Evolutionary conservation across 1,284 basidiomycete genomes (phyloP), one percentile per base, ranked within the genome.

Genomic region (Pseudozyma pruni): DNA sequence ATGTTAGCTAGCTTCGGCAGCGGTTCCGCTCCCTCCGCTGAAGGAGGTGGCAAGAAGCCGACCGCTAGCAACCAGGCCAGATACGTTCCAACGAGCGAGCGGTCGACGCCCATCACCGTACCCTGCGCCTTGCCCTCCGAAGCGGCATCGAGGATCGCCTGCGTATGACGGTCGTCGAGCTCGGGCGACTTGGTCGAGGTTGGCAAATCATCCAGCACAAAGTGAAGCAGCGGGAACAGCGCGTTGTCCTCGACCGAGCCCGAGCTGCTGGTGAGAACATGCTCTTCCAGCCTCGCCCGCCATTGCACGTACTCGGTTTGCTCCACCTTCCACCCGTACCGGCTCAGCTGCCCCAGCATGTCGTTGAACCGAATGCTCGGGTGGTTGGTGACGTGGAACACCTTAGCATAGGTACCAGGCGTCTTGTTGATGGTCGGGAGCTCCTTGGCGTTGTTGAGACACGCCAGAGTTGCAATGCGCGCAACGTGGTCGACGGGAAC

Each of bases 401-500:
- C 94, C 87, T 85, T 53, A 86, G 89, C 7, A 85, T 85, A 49
- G 88, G 81, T 9, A 7, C 62, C 61, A 1, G 50, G 52, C 1
- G 93, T 91, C 17, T 92, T 85, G 1, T 67, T 66, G 42, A 60
- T 45, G 29, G 43, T 54, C 7, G 47, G 35, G 31, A 68, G 54
- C 45, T 62, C 44, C 8, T 33, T 45, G 16, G 54, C 46, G 32
- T 71, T 74, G 39, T 64, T 67, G 13, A 81, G 63, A 29, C 71
- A 73, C 0, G 78, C 79, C 29, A 82, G 54, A 19, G 91, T 85
- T 4, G 89, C 89, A 76, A 92, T 90, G 3, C 89, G 87, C 1
- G 96, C 94, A 63, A 99, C 95, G 81, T 96, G 92, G 83, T 98
- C 92, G 25, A 98, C 96, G 0, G 96, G 96, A 17, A 94, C 92